phyloP scores from a whole-genome alignment of 176 grass and related monocot genomes.

The Oryza rufipogon region DNA sequence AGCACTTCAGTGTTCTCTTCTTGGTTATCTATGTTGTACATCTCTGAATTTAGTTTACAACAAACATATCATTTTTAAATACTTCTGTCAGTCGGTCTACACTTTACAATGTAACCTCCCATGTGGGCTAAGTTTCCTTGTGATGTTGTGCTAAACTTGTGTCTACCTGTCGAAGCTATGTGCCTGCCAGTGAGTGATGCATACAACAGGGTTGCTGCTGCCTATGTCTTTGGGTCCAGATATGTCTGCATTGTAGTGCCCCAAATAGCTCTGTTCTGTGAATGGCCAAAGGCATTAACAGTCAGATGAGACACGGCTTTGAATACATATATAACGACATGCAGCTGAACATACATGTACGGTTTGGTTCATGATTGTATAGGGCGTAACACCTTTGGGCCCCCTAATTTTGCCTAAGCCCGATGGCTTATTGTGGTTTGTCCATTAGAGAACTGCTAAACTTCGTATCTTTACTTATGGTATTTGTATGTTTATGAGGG shows the following conservation, averaged over 20 bases:
- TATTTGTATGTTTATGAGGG: neutral
- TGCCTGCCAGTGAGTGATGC: slow-evolving; percentile 7
- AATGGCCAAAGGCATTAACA: neutral
- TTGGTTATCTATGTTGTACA: slow-evolving; percentile 2
- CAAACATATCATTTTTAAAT: neutral
- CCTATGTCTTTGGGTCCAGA: slow-evolving; percentile 2
- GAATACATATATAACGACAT: neutral
- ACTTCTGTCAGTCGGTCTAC: neutral
- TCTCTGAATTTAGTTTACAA: neutral
- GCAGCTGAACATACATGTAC: neutral
- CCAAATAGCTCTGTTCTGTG: slow-evolving; percentile 23
- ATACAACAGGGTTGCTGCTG: neutral
- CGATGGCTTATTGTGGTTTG: neutral
- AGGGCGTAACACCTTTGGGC: neutral
- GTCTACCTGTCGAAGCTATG: neutral
- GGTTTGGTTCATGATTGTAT: neutral
- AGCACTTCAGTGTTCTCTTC: neutral
- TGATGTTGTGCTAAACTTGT: neutral
- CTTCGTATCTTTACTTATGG: neutral
- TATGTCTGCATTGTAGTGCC: neutral
- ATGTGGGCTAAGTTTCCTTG: neutral
- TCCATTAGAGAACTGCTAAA: neutral
- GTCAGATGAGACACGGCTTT: neutral
- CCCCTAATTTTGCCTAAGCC: neutral
- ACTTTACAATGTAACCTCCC: slow-evolving; percentile 9